phyloP scores from a whole-genome alignment of 2,329 filamentous ascomycete species.

The Tolypocladium capitatum region DNA sequence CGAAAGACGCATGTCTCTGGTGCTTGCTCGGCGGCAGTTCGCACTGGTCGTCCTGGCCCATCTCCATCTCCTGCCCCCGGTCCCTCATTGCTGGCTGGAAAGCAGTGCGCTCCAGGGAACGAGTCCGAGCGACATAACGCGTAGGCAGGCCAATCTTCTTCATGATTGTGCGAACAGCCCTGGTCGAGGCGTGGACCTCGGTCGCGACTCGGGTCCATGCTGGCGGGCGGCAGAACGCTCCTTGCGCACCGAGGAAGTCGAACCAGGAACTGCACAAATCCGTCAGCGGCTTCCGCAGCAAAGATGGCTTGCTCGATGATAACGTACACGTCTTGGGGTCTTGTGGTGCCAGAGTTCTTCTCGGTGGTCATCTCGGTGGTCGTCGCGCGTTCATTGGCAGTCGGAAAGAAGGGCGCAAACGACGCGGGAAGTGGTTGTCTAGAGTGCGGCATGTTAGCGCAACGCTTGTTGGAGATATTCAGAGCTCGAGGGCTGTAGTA shows the following conservation, averaged over 20 bases:
- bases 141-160: background rate
- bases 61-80: background rate
- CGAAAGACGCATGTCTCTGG: background rate
- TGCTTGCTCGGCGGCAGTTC: conserved; percentile 1
- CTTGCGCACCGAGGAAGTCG: background rate
- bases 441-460: background rate
- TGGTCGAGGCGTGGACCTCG: background rate
- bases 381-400: background rate
- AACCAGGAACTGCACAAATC: background rate
- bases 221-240: background rate
- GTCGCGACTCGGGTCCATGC: background rate
- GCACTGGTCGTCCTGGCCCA: conserved; percentile 1
- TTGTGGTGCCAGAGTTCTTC: no score
- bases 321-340: background rate
- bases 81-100: background rate
- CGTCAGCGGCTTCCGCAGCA: background rate
- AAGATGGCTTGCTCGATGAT: background rate
- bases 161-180: background rate
- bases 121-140: background rate
- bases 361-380: background rate
- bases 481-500: background rate
- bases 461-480: no score
- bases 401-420: background rate
- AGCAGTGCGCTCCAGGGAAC: background rate
- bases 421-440: background rate